Evolutionary conservation across 129 eudicot genomes (phyloP), one percentile per base, ranked within the genome.

Genomic region (Lactuca saligna): DNA sequence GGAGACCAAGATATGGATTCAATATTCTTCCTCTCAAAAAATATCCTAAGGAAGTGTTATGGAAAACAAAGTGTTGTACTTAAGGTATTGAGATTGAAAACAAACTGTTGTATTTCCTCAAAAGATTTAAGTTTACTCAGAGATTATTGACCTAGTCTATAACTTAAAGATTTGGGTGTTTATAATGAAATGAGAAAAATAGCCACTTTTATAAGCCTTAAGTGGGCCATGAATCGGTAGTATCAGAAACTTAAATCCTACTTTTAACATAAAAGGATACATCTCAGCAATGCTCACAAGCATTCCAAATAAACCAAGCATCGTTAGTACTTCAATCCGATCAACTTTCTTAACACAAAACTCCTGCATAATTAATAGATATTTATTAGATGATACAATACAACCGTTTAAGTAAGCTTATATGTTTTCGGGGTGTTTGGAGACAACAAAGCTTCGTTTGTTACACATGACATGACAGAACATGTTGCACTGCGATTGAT

Each of bases 261-360:
- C 4, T 48, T n/a, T 62, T 14, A n/a, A 42, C 56, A 11, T 59
- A 58, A 60, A 91, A 86, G 96, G 96, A 92, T 92, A 92, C 98
- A 87, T 77, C 84, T 89, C 85, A 59, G 66, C 42, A 12, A 75
- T 65, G 77, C 87, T 92, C 6, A 83, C 75, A 59, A 92, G 84
- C 85, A 79, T 71, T 63, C 92, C 98, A 58, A 86, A 89, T 60
- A 86, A 38, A 68, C 95, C 95, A 72, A 89, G 57, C 98, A 92
- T 92, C 0, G 96, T 62, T 14, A 92, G 35, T 63, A 86, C 91
- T 87, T 92, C 98, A 60, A 82, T 69, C 33, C 78, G 80, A 75
- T 86, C 95, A 29, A 73, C 87, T 80, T 71, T 87, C 80, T 92
- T 89, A 44, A 84, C 95, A 76, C 87, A 84, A 70, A 67, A 88